These are phyloP conservation scores for Lactuca sativa DNA, from an alignment of 129 eudicot species.

Conservation along the genomic window DNA sequence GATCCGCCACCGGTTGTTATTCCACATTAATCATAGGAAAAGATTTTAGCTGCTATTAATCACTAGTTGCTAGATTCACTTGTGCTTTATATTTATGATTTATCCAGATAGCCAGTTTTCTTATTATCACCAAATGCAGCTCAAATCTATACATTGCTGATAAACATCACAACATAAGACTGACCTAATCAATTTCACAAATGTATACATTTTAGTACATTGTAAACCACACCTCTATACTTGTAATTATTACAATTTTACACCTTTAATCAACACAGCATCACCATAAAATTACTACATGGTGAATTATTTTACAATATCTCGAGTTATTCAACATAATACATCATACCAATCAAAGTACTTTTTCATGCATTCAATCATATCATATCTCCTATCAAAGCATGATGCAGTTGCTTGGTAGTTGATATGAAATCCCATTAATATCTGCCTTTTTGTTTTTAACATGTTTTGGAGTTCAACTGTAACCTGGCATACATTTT, in stretches of 20 bases:
- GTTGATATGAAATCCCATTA: conserved; percentile 14
- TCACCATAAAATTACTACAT: conserved; percentile 1
- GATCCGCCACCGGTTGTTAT: too few species aligned
- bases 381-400: too few species aligned
- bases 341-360: conserved; percentile 19
- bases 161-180: conserved; percentile 20
- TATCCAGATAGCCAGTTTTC: not conserved
- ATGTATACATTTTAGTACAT: not conserved
- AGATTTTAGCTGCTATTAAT: too few species aligned
- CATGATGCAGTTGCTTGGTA: not conserved
- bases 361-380: not conserved
- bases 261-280: conserved; percentile 18
- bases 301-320: conserved; percentile 6
- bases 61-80: not conserved
- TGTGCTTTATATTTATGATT: not conserved
- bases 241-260: conserved; percentile 25
- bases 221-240: conserved; percentile 6
- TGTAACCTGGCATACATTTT: conserved; percentile 42
- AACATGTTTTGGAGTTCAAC: conserved; percentile 41
- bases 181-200: not conserved
- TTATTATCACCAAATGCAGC: not conserved
- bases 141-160: conserved; percentile 2
- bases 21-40: too few species aligned
- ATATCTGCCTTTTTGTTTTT: conserved; percentile 5
- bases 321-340: conserved; percentile 6